Evolutionary conservation across 495 filamentous ascomycete species (phyloP).

Genomic region (Penicillium silybi): DNA sequence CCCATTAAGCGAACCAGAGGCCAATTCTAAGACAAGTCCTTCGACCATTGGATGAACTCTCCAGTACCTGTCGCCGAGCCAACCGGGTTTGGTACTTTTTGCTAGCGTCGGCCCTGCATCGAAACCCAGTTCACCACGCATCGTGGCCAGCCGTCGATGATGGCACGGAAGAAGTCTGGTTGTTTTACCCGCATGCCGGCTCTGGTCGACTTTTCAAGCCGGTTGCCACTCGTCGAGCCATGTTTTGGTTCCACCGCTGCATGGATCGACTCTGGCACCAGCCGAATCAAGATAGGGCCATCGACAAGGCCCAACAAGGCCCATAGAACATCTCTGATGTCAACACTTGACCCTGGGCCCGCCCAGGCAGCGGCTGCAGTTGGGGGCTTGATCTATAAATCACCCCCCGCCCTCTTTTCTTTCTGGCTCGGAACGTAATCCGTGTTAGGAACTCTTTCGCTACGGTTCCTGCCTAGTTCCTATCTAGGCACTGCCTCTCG

Average conservation of each 20-base stretch:
- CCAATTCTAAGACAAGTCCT: conserved; percentile 1
- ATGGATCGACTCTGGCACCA: conserved; percentile 6
- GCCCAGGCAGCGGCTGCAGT: background rate
- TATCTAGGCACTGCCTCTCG: background rate
- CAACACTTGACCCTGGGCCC: background rate
- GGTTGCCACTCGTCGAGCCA: conserved; percentile 5
- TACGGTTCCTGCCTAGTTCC: conserved; percentile 20
- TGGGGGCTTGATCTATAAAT: conserved; percentile 11
- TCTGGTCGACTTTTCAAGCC: conserved; percentile 13
- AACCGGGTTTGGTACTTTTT: conserved; percentile 10
- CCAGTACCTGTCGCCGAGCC: conserved; percentile 15
- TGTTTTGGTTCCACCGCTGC: conserved; percentile 9
- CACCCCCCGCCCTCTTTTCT: background rate
- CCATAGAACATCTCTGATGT: background rate
- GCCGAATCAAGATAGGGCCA: conserved; percentile 2
- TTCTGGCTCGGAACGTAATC: conserved; percentile 1
- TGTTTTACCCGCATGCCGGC: background rate
- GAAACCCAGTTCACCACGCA: conserved; percentile 5
- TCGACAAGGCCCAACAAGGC: background rate
- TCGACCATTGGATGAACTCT: conserved; percentile 10
- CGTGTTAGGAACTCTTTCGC: conserved; percentile 26
- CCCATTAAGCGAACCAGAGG: conserved; percentile 3
- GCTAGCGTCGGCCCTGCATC: conserved; percentile 13
- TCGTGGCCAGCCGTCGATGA: conserved; percentile 8
- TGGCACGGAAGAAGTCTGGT: conserved; percentile 5